Base-by-base conservation (phyloP, 2,329 filamentous ascomycete species). In the Colletotrichum kahawae region DNA sequence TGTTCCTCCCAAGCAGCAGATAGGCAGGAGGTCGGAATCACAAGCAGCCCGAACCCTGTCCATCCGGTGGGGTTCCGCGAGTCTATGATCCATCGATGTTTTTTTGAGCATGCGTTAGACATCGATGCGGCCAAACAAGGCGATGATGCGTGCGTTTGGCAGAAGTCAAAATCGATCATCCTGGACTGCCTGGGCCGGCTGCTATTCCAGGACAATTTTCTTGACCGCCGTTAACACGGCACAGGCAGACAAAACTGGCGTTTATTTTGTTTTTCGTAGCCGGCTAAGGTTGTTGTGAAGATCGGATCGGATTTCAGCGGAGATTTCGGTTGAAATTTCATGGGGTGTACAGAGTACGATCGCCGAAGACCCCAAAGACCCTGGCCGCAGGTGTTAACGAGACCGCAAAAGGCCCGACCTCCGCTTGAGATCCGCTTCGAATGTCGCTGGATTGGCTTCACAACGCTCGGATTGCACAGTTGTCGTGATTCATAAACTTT, bases 11-110 rank as follows among this genome's bases (percentile, higher is more conserved):
- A 60, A 57, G 43, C 51, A 63, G 9, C 54, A 67, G 73, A 75
- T 73, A 70, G 70, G 59, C 38, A 31, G 59, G 36, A 60, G 38
- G 59, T 59, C 72, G 70, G 65, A 27, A 74, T 76, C 70, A 63
- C 71, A 74, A 74, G 74, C 69, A 73, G 24, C 59, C 72, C 70
- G 27, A 64, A 69, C 70, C 70, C 65, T 74, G 70, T 38, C 27
- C n/a, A 34, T 21, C 24, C 34, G 62, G 74, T 74, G 74, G 74
- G 74, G 74, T 74, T 70, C 59, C 65, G 70, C 16, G 36, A 74
- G 70, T 76, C 74, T 76, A 76, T 76, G 74, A 76, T 76, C 74
- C 65, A 56, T 76, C 71, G 70, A 76, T 76, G 36, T 76, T 43
- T 69, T 43, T 24, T 34, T 54, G 12, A 70, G 64, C 65, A 74